Evolutionary conservation across 257 asterid genomes (phyloP).

Genomic region (Solanum corneliomulleri): DNA sequence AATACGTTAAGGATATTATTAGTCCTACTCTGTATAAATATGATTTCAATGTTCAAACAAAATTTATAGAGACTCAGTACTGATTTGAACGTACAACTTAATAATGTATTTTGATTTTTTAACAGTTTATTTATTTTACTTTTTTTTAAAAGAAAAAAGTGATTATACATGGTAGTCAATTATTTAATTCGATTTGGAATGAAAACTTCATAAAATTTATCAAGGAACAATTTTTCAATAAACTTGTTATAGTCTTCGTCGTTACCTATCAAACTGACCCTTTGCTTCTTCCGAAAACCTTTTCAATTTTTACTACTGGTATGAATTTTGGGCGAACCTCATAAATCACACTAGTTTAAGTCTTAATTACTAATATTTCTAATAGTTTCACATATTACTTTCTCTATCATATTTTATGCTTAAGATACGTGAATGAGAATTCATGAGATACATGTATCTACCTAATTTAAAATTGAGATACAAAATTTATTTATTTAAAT

Average conservation of each 20-base stretch:
- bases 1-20: not conserved
- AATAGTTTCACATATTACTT: too few relatives aligned
- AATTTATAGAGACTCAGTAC: not conserved
- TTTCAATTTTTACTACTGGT: constrained; percentile 31
- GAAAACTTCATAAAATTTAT: constrained; percentile 10
- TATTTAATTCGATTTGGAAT: too few relatives aligned
- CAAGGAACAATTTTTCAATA: constrained; percentile 31
- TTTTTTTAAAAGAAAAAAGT: not conserved
- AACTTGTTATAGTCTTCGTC: constrained; percentile 43
- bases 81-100: not conserved
- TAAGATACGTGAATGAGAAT: too few relatives aligned
- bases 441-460: too few relatives aligned
- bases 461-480: too few relatives aligned
- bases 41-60: not conserved
- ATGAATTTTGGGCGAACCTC: not conserved
- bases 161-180: not conserved
- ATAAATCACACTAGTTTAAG: too few relatives aligned
- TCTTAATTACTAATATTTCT: too few relatives aligned
- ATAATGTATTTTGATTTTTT: not conserved
- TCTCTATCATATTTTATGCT: too few relatives aligned
- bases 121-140: too few relatives aligned
- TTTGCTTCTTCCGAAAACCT: constrained; percentile 32
- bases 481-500: too few relatives aligned
- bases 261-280: constrained; percentile 54
- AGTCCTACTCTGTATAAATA: not conserved